Conservation (phyloP, 2,329 filamentous ascomycete species). For the Phyllosticta citriasiana region DNA sequence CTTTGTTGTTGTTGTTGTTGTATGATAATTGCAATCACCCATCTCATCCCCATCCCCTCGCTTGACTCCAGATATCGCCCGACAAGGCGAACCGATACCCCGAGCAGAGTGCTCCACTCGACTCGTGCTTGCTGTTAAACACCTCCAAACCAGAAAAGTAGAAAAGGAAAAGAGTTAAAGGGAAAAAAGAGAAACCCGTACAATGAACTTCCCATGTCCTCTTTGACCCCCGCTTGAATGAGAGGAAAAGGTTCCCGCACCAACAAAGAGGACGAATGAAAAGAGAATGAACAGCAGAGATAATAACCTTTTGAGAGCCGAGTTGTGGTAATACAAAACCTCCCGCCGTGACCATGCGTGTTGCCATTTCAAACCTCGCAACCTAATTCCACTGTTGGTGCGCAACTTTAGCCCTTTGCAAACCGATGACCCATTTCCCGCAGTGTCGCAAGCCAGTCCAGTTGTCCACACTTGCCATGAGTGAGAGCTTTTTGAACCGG, state of each 20-base stretch:
- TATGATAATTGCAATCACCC: neutral
- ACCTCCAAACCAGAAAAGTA: neutral
- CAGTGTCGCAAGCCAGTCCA: constrained; percentile 7
- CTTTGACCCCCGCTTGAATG: constrained; percentile 6
- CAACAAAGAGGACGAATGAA: constrained; percentile 7
- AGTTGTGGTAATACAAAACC: constrained; percentile 11
- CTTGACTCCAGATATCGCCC: constrained; percentile 3
- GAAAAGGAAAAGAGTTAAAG: neutral
- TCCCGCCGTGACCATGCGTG: constrained; percentile 1
- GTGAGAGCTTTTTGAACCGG: constrained; percentile 10
- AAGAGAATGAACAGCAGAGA: constrained; percentile 5
- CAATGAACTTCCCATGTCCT: constrained; percentile 5
- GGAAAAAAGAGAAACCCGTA: neutral
- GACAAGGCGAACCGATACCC: constrained; percentile 2
- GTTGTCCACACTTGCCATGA: constrained; percentile 8
- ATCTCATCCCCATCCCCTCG: neutral
- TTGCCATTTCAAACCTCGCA: constrained; percentile 3
- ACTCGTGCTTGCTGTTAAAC: neutral
- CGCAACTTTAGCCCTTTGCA: constrained; percentile 3
- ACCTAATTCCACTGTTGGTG: neutral
- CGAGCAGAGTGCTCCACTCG: constrained; percentile 3
- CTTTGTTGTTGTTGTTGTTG: neutral
- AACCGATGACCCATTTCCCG: constrained; percentile 1
- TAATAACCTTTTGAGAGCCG: constrained; percentile 11
- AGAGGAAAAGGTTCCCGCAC: constrained; percentile 9